These are phyloP conservation scores for Neopestalotiopsis sp. DNA, from an alignment of 2,329 filamentous ascomycete genomes.

Conservation along the genomic window DNA sequence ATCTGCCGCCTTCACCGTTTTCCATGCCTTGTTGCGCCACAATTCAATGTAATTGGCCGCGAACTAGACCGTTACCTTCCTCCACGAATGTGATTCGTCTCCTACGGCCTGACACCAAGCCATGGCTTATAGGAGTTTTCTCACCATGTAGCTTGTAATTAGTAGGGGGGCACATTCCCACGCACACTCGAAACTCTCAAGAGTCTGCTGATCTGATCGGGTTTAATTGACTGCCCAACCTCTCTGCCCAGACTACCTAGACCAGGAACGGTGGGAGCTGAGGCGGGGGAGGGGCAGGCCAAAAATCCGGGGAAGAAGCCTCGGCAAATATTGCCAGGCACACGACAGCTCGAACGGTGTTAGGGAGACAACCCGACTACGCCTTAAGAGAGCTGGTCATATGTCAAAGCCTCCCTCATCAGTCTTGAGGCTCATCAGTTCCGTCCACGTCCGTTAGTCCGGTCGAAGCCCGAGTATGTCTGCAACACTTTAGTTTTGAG, in stretches of 20 bases:
- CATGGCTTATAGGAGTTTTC: background rate
- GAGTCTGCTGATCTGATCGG: background rate
- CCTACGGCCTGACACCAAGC: background rate
- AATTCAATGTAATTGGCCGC: background rate
- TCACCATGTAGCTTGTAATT: background rate
- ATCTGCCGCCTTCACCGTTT: background rate
- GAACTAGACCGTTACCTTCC: background rate
- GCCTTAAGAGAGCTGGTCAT: background rate
- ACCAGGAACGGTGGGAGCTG: background rate
- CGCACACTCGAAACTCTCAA: background rate
- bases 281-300: constrained; percentile 13
- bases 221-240: background rate
- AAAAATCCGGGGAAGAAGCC: constrained; percentile 13
- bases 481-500: background rate
- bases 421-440: background rate
- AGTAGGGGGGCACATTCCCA: background rate
- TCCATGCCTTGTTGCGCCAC: background rate
- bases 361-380: background rate
- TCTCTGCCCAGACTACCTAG: background rate
- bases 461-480: background rate
- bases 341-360: background rate
- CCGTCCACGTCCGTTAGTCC: background rate
- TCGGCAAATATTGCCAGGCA: background rate
- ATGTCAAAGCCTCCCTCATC: background rate
- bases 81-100: background rate